Conservation (phyloP, 495 filamentous ascomycete genomes). For the Xylaria flabelliformis region DNA sequence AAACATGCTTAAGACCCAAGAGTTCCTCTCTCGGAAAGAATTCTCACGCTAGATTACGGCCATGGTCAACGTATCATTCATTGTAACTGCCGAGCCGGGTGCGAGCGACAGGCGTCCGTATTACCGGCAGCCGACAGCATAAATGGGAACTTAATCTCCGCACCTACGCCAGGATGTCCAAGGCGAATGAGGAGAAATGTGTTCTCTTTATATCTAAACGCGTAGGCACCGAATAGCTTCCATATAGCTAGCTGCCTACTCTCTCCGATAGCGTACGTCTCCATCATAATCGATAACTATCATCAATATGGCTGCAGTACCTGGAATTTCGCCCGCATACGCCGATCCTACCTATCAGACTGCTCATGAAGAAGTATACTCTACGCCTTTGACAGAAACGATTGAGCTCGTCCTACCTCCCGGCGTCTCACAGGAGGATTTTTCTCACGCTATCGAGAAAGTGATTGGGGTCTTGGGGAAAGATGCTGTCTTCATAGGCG, state of each 20-base stretch:
- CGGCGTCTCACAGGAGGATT: slow-evolving; percentile 42
- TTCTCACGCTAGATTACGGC: neutral
- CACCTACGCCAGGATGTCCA: slow-evolving; percentile 3
- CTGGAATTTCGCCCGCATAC: slow-evolving; percentile 20
- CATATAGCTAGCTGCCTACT: neutral
- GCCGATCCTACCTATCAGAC: slow-evolving; percentile 29
- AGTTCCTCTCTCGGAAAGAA: neutral
- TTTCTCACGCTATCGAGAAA: slow-evolving; percentile 42
- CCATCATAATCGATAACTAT: neutral
- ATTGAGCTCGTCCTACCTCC: slow-evolving; percentile 43
- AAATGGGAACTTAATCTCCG: slow-evolving; percentile 9
- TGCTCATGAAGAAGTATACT: slow-evolving; percentile 28
- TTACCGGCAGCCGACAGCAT: slow-evolving; percentile 25
- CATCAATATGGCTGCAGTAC: slow-evolving; percentile 15
- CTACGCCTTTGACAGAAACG: slow-evolving; percentile 7
- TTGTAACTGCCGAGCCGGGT: slow-evolving; percentile 19
- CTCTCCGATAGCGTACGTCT: neutral
- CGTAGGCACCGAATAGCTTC: neutral
- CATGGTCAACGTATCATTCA: slow-evolving; percentile 5
- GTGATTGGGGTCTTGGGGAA: slow-evolving; percentile 42
- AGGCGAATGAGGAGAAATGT: slow-evolving; percentile 11
- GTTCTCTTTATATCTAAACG: slow-evolving; percentile 4
- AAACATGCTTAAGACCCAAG: neutral
- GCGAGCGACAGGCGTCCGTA: neutral
- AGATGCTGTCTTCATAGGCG: slow-evolving; percentile 45